Conservation (phyloP, 192 early-diverging fungal genomes). For the Backusella mclennaniae region DNA sequence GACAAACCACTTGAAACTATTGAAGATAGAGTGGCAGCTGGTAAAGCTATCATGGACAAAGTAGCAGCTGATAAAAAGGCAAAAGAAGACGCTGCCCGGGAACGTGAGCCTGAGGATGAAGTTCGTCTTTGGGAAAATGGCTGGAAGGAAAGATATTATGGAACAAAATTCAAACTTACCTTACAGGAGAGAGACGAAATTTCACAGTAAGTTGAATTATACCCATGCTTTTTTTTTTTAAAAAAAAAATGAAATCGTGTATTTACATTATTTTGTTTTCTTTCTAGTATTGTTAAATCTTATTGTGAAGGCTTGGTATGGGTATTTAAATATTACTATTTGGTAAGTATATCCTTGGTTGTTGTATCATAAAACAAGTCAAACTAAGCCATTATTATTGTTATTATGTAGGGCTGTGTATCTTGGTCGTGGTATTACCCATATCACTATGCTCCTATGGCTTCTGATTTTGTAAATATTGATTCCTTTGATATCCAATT, state of each 20-base stretch:
- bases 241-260: not conserved
- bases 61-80: constrained; percentile 54
- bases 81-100: constrained; percentile 55
- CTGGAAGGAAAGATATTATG: constrained; percentile 75
- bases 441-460: constrained; percentile 93
- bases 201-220: constrained; percentile 42
- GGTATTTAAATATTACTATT: constrained; percentile 96
- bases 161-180: constrained; percentile 63
- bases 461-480: constrained; percentile 80
- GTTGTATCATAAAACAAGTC: not conserved
- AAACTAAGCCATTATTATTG: not conserved
- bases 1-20: constrained; percentile 40
- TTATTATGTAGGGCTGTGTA: constrained; percentile 61
- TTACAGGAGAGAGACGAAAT: constrained; percentile 55
- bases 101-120: constrained; percentile 59
- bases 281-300: constrained; percentile 57
- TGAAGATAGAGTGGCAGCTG: constrained; percentile 35
- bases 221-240: not conserved
- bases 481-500: constrained; percentile 72
- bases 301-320: constrained; percentile 97
- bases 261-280: not conserved
- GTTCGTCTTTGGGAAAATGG: constrained; percentile 71
- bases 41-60: constrained; percentile 36
- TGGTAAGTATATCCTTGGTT: constrained; percentile 34
- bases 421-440: constrained; percentile 99